phyloP scores from a whole-genome alignment of 1,139 yeast genomes.

The Debaryomycetaceae sp. region DNA sequence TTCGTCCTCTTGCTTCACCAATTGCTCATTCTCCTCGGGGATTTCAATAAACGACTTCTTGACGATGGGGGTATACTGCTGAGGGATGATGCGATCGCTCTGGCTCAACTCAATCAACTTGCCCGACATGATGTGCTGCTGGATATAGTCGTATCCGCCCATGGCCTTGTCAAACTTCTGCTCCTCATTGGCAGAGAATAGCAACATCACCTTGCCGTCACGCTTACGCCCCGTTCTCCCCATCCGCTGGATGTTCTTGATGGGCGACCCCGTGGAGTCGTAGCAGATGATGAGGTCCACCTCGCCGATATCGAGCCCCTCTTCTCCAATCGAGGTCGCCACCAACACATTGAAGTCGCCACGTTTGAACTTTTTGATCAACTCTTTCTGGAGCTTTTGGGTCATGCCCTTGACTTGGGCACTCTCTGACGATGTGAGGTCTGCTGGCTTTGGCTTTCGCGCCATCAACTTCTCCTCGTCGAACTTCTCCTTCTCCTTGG shows the following conservation, averaged over 20 bases:
- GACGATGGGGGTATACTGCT: conserved; percentile 47
- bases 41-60: conserved; percentile 55
- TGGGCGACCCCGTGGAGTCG: conserved; percentile 91
- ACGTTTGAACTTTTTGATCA: conserved; percentile 65
- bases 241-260: conserved; percentile 90
- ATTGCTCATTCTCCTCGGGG: conserved; percentile 63
- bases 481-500: conserved; percentile 54
- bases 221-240: conserved; percentile 97
- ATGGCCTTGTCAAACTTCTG: conserved; percentile 77
- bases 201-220: conserved; percentile 76
- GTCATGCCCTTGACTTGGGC: conserved; percentile 63
- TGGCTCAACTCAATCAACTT: conserved; percentile 37
- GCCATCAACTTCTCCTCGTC: conserved; percentile 47
- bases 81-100: conserved; percentile 68
- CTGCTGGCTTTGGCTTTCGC: conserved; percentile 12
- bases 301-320: conserved; percentile 97
- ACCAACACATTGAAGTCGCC: conserved; percentile 78
- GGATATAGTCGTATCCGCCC: conserved; percentile 79
- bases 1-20: conserved; percentile 49
- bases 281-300: conserved; percentile 90
- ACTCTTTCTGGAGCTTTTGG: conserved; percentile 67
- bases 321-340: conserved; percentile 98
- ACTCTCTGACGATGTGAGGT: conserved; percentile 42
- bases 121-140: conserved; percentile 50
- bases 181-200: conserved; percentile 77